Percentiles rank a stretch among this genome's conserved stretches.
Evolutionary conservation across 108 stramenopile genomes (phyloP).

Genomic region (Skeletonema grethae): DNA sequence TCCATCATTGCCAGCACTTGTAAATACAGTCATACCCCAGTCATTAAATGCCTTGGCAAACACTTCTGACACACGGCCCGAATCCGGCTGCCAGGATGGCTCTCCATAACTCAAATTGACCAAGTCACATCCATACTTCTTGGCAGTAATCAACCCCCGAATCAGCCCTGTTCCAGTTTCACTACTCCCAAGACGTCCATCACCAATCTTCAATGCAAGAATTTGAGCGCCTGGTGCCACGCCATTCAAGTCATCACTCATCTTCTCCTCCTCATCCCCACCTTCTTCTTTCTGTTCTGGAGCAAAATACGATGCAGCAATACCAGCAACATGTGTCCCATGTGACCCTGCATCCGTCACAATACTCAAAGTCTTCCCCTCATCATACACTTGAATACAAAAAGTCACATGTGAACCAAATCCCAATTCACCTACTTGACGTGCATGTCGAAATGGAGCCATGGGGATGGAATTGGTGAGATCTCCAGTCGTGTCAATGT

Average conservation of each 20-base stretch:
- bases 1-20: constrained; percentile 91
- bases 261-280: background rate
- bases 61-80: constrained; percentile 69
- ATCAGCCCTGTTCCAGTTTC: constrained; percentile 86
- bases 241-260: constrained; percentile 57
- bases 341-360: constrained; percentile 87
- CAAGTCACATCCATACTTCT: constrained; percentile 75
- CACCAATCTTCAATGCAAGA: constrained; percentile 89
- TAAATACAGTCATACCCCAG: constrained; percentile 76
- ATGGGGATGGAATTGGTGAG: constrained; percentile 52
- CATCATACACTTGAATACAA: constrained; percentile 79
- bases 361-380: constrained; percentile 71
- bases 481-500: constrained; percentile 64
- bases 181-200: constrained; percentile 81
- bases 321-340: constrained; percentile 93
- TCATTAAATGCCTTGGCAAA: constrained; percentile 70
- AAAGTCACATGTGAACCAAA: constrained; percentile 62
- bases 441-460: constrained; percentile 60
- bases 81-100: constrained; percentile 59
- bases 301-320: constrained; percentile 67
- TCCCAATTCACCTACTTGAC: constrained; percentile 56
- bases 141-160: constrained; percentile 81
- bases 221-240: constrained; percentile 93
- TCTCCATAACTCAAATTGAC: constrained; percentile 93
- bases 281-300: background rate